Percentiles rank a stretch among this genome's conserved stretches.
Evolutionary conservation across 306 rosid species (phyloP).

Genomic region (Erythrophleum fordii): DNA sequence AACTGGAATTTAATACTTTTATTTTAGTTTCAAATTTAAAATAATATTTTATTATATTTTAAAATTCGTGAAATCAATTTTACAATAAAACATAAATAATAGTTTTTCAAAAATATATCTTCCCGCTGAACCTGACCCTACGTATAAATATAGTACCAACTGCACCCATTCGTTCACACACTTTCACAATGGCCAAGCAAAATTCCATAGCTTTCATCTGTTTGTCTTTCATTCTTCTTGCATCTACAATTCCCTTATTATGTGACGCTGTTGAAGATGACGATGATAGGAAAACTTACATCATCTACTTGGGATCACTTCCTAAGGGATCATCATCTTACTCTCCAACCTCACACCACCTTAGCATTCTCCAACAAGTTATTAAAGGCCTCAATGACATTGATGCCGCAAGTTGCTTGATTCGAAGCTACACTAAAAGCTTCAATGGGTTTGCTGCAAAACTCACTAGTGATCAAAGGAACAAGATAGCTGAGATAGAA

Average conservation of each 20-base stretch:
- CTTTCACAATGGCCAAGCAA: neutral
- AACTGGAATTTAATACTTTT: neutral
- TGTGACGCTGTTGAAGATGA: neutral
- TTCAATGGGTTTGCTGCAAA: neutral
- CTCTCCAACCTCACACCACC: neutral
- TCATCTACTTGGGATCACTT: conserved; percentile 20
- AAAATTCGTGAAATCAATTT: too few relatives aligned
- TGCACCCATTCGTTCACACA: neutral
- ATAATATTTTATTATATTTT: too few relatives aligned
- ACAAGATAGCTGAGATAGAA: neutral
- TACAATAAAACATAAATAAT: too few relatives aligned
- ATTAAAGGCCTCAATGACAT: neutral
- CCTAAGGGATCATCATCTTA: neutral
- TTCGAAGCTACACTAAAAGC: neutral
- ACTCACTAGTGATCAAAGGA: neutral
- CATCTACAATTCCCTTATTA: neutral
- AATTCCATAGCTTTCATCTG: neutral
- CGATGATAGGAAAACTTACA: neutral
- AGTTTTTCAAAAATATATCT: too few relatives aligned
- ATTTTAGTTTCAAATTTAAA: neutral
- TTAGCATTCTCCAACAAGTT: neutral
- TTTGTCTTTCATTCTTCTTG: neutral
- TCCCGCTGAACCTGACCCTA: too few relatives aligned
- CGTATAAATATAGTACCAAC: neutral
- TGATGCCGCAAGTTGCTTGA: neutral